Conservation (phyloP, 140 eudicot species). For the Stevia rebaudiana region DNA sequence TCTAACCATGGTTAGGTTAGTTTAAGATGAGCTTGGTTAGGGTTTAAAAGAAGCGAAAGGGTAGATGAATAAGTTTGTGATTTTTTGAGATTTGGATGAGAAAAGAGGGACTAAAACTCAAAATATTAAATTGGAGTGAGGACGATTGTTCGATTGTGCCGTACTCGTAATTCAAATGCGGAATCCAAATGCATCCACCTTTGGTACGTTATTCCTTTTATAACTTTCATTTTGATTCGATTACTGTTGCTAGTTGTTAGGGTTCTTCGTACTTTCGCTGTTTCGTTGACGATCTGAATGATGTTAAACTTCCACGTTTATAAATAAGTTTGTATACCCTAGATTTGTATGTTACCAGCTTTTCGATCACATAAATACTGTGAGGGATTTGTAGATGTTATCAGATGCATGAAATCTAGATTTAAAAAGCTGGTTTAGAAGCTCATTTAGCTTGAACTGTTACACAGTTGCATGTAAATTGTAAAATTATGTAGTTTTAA, state of each 20-base stretch:
- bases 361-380: too few relatives aligned
- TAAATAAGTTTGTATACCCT: too few relatives aligned
- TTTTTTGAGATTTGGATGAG: not conserved
- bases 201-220: not conserved
- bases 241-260: not conserved
- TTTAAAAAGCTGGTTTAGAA: too few relatives aligned
- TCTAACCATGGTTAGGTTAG: not conserved
- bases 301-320: not conserved
- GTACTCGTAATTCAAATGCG: not conserved
- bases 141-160: not conserved
- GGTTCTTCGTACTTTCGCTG: not conserved
- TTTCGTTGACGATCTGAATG: not conserved
- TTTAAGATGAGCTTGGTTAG: not conserved
- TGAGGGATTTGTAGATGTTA: too few relatives aligned
- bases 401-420: too few relatives aligned
- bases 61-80: not conserved
- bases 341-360: not conserved
- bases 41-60: not conserved
- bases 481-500: too few relatives aligned
- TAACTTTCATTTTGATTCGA: not conserved
- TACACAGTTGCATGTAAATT: not conserved
- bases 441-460: not conserved
- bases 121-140: not conserved
- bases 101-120: conserved; percentile 2
- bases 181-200: not conserved